Percentiles rank a stretch among this genome's conserved stretches.
These are phyloP conservation scores for Venturia effusa DNA, from an alignment of 2,329 filamentous ascomycete genomes.

Conservation along the genomic window DNA sequence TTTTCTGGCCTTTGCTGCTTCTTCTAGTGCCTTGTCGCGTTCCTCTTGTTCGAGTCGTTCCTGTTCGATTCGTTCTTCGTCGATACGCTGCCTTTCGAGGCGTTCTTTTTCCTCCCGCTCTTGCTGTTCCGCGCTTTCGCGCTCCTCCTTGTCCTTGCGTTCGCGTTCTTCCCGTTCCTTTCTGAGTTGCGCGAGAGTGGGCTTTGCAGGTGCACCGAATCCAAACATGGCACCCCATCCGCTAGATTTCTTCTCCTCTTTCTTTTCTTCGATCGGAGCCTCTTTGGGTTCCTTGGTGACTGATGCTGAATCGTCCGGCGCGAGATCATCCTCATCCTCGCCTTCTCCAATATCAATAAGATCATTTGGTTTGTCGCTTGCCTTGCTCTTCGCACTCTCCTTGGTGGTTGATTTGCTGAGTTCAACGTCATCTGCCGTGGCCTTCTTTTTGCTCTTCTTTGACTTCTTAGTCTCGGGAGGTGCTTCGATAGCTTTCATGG, in stretches of 20 bases:
- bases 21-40: conserved; percentile 20
- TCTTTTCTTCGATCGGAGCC: not conserved
- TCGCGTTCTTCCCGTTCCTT: conserved; percentile 26
- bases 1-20: conserved; percentile 15
- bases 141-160: conserved; percentile 35
- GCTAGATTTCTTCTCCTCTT: conserved; percentile 5
- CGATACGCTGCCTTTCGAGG: conserved; percentile 19
- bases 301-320: conserved; percentile 10
- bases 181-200: not conserved
- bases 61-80: conserved; percentile 21
- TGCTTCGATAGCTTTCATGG: conserved; percentile 5
- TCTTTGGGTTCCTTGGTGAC: not conserved
- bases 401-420: conserved; percentile 7
- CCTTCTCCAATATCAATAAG: not conserved
- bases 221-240: conserved; percentile 5
- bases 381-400: not conserved
- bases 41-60: conserved; percentile 19
- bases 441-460: conserved; percentile 25
- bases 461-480: not conserved
- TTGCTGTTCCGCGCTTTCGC: conserved; percentile 19
- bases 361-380: conserved; percentile 1
- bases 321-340: conserved; percentile 8
- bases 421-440: conserved; percentile 16
- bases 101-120: conserved; percentile 18
- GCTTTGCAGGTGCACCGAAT: not conserved